Evolutionary conservation across 2,329 filamentous ascomycete genomes (phyloP).

Genomic region (Dactylonectria estremocensis): DNA sequence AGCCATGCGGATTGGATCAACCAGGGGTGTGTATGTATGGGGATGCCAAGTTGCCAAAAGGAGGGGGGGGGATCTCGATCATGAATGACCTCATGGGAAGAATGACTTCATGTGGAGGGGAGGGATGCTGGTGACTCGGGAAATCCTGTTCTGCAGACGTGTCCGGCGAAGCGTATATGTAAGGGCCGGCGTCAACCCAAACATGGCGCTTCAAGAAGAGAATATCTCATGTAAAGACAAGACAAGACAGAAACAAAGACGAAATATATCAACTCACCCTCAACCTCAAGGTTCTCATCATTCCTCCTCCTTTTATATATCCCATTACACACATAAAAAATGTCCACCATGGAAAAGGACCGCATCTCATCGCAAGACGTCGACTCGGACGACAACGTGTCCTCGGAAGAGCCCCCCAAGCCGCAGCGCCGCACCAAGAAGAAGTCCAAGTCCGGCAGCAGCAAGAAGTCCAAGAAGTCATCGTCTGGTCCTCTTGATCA

Average conservation of each 20-base stretch:
- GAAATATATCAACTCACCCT: not conserved
- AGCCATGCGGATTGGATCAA: not conserved
- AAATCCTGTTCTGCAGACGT: conserved; percentile 50
- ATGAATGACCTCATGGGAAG: conserved; percentile 18
- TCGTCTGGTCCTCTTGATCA: conserved; percentile 53
- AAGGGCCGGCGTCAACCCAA: conserved; percentile 34
- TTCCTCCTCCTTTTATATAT: not conserved
- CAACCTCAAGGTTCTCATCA: not conserved
- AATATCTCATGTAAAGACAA: too few species aligned
- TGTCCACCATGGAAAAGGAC: conserved; percentile 49
- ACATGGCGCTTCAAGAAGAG: not conserved
- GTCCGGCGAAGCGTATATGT: conserved; percentile 38
- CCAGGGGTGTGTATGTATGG: conserved; percentile 1
- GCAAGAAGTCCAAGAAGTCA: conserved; percentile 38
- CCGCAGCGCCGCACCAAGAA: conserved; percentile 48
- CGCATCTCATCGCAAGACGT: conserved; percentile 40
- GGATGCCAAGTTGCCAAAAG: not conserved
- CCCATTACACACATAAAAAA: conserved; percentile 26
- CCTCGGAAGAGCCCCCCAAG: conserved; percentile 45
- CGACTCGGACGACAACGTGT: conserved; percentile 45
- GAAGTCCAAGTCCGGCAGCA: conserved; percentile 49
- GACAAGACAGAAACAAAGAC: not conserved
- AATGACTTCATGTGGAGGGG: conserved; percentile 47
- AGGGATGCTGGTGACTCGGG: not conserved
- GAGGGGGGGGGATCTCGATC: conserved; percentile 34